Base-by-base conservation (phyloP, 164 flowering plant genomes). In the Chimonanthus salicifolius region DNA sequence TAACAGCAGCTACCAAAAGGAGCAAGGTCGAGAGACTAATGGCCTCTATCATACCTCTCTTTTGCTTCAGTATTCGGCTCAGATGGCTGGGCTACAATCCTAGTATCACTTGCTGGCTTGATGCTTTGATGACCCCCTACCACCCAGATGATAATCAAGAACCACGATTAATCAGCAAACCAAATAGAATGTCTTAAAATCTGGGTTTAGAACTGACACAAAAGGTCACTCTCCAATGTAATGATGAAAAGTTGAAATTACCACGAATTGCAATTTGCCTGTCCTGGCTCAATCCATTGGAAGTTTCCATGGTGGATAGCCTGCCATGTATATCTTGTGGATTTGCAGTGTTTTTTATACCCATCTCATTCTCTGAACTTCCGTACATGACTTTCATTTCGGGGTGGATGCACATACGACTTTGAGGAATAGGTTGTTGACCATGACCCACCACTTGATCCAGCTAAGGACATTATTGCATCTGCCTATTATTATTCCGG, bases 401-500 rank as follows among this genome's bases (percentile, higher is more conserved):
- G 65, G 50, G 80, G 73, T 8, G 79, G 78, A 54, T 70, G 81
- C 4, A 10, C 68, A 50, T 65, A 71, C 33, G 93, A 79, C 74
- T 87, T 92, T 8, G 89, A 82, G 1, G 84, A 81, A 76, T 77
- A 87, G 16, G 84, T 81, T 74, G 99, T 91, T 4, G 97, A 92
- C 97, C 95, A 94, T n/a, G 99, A 92, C 71, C 91, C 90, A 74
- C 95, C 95, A 78, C 84, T 90, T 72, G 97, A 91, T 70, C 97
- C 99, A 66, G 99, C 99, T 58, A 94, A 80, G 63, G 94, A 86
- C 99, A 94, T 91, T 77, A 94, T 90, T 48, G 91, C 88, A 76
- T 94, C 97, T 62, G 97, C 99, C 99, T 94, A 95, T 78, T 76
- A 78, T 20, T 13, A 66, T 16, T 44, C 58, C 16, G 48, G 46